These are phyloP conservation scores for Gypsophila paniculata DNA, from an alignment of 179 eudicot genomes.

Conservation along the genomic window DNA sequence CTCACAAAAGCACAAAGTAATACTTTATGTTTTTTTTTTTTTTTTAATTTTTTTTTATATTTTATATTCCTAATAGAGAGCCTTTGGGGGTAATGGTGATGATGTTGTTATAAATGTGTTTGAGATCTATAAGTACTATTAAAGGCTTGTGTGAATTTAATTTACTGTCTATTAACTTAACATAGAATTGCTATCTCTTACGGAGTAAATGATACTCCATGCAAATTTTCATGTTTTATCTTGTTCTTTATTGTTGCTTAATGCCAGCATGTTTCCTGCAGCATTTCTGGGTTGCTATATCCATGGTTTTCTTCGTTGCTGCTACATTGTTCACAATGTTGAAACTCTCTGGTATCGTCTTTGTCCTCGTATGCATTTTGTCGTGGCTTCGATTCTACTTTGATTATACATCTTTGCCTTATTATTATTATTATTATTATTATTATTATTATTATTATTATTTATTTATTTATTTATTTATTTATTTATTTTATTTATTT, in stretches of 20 bases:
- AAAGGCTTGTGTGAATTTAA: neutral
- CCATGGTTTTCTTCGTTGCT: conserved; percentile 95
- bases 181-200: neutral
- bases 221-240: neutral
- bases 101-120: neutral
- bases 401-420: neutral
- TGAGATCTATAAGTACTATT: neutral
- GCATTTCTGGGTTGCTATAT: conserved; percentile 99
- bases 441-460: no score
- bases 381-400: neutral
- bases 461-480: no score
- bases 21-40: neutral
- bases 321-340: conserved; percentile 83
- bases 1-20: neutral
- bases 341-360: conserved; percentile 69
- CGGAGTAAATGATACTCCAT: neutral
- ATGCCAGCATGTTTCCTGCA: conserved; percentile 32
- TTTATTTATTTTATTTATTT: neutral
- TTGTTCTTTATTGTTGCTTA: conserved; percentile 18
- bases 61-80: neutral
- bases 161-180: neutral
- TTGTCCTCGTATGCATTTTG: conserved; percentile 3
- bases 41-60: no score
- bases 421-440: no score
- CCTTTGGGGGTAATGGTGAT: neutral